Evolutionary conservation across 1,139 yeast genomes (phyloP).

Genomic region (Scheffersomyces segobiensis): DNA sequence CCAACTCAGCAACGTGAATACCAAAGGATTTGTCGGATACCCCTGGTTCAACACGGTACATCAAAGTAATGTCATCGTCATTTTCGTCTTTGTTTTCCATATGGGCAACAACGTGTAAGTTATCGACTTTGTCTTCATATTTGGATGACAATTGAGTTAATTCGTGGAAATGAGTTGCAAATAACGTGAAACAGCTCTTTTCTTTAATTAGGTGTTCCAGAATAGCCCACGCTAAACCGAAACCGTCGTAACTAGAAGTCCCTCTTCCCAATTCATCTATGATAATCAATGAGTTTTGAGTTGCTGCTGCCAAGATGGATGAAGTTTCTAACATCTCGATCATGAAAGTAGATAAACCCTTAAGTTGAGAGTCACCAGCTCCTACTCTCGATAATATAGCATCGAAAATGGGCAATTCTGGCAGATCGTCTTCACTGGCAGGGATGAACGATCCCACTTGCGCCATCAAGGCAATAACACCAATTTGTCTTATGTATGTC

Average conservation of each 20-base stretch:
- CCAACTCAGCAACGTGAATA: slow-evolving; percentile 95
- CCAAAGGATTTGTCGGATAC: slow-evolving; percentile 94
- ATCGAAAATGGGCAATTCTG: slow-evolving; percentile 82
- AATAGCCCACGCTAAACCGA: slow-evolving; percentile 96
- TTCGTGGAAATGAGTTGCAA: slow-evolving; percentile 98
- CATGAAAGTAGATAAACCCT: slow-evolving; percentile 97
- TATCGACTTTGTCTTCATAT: slow-evolving; percentile 59
- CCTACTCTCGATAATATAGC: slow-evolving; percentile 96
- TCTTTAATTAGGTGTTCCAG: slow-evolving; percentile 77
- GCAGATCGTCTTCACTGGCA: slow-evolving; percentile 45
- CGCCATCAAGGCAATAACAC: slow-evolving; percentile 84
- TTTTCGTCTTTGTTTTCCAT: slow-evolving; percentile 46
- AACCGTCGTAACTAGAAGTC: slow-evolving; percentile 95
- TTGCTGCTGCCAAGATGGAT: slow-evolving; percentile 83
- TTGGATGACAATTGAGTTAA: slow-evolving; percentile 73
- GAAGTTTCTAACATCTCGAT: slow-evolving; percentile 97
- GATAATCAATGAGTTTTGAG: slow-evolving; percentile 78
- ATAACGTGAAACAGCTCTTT: slow-evolving; percentile 75
- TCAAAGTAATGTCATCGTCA: slow-evolving; percentile 74
- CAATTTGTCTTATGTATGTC: slow-evolving; percentile 88
- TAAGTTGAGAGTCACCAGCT: slow-evolving; percentile 95
- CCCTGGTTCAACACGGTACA: slow-evolving; percentile 91
- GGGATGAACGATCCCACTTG: slow-evolving; percentile 95
- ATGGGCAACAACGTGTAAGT: slow-evolving; percentile 93
- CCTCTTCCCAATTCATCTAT: slow-evolving; percentile 97